phyloP scores from a whole-genome alignment of 176 grass and related monocot species.

The Cenchrus americanus region DNA sequence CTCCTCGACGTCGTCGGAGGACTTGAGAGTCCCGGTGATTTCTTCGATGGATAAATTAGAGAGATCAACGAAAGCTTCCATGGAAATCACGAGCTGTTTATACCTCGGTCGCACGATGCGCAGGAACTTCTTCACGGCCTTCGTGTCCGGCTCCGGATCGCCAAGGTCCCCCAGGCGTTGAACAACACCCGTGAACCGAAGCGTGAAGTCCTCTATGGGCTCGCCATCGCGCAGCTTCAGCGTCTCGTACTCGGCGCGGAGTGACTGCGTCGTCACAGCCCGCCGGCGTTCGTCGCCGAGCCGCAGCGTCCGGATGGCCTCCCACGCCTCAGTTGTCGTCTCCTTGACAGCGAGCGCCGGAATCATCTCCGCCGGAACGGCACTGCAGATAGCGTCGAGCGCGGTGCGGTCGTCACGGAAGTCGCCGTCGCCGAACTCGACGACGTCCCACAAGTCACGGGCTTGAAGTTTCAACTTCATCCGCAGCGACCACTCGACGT shows the following conservation, averaged over 20 bases:
- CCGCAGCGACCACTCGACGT: background rate
- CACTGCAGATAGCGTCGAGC: background rate
- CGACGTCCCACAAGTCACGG: background rate
- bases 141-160: background rate
- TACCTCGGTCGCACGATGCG: too few species aligned
- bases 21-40: too few species aligned
- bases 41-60: too few species aligned
- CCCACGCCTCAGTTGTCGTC: fast-evolving
- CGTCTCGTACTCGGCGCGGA: background rate
- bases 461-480: background rate
- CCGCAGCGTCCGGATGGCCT: background rate
- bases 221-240: background rate
- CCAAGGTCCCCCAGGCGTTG: background rate
- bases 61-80: too few species aligned
- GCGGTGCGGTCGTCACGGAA: background rate
- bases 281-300: background rate
- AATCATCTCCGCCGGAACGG: background rate
- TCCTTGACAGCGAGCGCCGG: background rate
- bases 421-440: background rate
- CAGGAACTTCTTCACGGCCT: too few species aligned
- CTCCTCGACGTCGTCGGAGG: too few species aligned
- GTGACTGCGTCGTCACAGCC: background rate
- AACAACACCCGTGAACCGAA: background rate
- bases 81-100: too few species aligned
- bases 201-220: background rate